These are phyloP conservation scores for Pseudisothecium myosuroides DNA, from an alignment of 225 moss, liverwort and hornwort genomes.

Conservation along the genomic window DNA sequence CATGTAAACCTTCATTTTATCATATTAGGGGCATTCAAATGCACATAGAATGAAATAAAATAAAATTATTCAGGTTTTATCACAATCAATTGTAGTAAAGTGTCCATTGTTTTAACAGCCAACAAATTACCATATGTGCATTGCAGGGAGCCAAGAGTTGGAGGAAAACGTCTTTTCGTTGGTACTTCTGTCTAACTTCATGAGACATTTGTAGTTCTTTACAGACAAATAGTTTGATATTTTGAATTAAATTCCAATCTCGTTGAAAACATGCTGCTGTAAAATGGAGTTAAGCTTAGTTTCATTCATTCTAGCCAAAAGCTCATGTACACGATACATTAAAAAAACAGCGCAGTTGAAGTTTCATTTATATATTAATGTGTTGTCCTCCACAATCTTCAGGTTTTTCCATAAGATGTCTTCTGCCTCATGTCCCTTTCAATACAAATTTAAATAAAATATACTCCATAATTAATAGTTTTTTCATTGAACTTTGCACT, in stretches of 20 bases:
- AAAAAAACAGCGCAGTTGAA: not conserved
- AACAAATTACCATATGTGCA: not conserved
- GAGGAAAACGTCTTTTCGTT: not conserved
- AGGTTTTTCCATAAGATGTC: not conserved
- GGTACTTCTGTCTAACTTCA: not conserved
- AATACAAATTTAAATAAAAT: not conserved
- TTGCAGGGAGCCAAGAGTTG: not conserved
- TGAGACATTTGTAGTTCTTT: not conserved
- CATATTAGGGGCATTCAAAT: not conserved
- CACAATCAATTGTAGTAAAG: not conserved
- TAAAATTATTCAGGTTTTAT: not conserved
- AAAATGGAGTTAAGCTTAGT: not conserved
- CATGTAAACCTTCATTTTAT: no score
- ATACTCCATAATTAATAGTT: not conserved
- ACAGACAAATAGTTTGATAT: not conserved
- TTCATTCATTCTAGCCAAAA: not conserved
- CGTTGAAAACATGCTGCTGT: not conserved
- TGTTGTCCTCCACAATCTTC: not conserved
- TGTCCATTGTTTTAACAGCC: not conserved
- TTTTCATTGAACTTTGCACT: not conserved
- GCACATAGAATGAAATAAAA: not conserved
- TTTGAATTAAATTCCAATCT: not conserved
- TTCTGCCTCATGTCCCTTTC: no score
- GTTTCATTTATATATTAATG: not conserved
- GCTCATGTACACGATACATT: no score